Conservation (phyloP, 2,329 filamentous ascomycete species). For the Diaporthe vexans region DNA sequence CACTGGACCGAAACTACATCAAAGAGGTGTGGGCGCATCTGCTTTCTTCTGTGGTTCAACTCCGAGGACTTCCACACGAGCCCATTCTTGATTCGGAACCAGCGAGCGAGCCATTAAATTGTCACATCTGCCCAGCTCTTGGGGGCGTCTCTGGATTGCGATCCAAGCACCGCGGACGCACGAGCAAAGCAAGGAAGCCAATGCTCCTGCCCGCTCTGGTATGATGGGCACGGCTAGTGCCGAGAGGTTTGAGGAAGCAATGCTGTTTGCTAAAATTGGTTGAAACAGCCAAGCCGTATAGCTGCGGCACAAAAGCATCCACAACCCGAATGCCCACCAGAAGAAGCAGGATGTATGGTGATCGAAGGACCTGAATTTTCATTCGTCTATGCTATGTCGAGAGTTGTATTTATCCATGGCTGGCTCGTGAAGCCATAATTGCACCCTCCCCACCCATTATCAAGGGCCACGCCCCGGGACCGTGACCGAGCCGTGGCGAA, state of each 20-base stretch:
- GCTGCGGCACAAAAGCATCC: not conserved
- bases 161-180: not conserved
- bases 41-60: not conserved
- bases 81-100: not conserved
- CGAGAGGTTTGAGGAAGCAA: constrained; percentile 12
- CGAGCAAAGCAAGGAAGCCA: not conserved
- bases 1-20: not conserved
- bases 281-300: constrained; percentile 21
- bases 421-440: not conserved
- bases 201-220: not conserved
- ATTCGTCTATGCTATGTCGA: constrained; percentile 9
- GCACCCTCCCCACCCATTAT: not conserved
- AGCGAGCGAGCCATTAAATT: not conserved
- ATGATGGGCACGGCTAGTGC: constrained; percentile 6
- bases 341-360: not conserved
- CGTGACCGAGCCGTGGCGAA: not conserved
- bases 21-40: no score
- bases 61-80: not conserved
- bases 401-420: constrained; percentile 9
- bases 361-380: not conserved
- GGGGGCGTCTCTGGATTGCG: not conserved
- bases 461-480: not conserved
- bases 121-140: not conserved
- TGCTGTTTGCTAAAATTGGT: constrained; percentile 18
- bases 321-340: not conserved